Evolutionary conservation across 306 rosid species (phyloP).

Genomic region (Hippophae rhamnoides): DNA sequence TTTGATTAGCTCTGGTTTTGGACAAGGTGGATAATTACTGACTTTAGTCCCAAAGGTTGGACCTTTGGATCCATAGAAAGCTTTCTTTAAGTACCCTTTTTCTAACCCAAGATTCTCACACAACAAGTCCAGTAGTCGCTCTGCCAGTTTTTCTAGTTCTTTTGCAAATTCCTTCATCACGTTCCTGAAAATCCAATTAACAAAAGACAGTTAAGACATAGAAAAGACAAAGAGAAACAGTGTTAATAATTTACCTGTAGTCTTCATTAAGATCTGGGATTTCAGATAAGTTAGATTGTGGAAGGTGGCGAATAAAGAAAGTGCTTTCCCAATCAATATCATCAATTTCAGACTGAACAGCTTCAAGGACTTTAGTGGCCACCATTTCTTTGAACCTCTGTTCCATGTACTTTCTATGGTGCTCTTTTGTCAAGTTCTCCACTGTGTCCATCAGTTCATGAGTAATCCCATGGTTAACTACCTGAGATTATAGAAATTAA

Average conservation of each 20-base stretch:
- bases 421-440: conserved; percentile 81
- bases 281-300: conserved; percentile 55
- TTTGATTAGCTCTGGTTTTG: conserved; percentile 82
- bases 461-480: conserved; percentile 81
- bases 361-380: conserved; percentile 51
- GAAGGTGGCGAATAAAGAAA: conserved; percentile 86
- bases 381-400: conserved; percentile 81
- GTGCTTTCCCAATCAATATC: conserved; percentile 97
- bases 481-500: conserved; percentile 20
- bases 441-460: conserved; percentile 69
- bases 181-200: conserved; percentile 28
- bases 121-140: conserved; percentile 60
- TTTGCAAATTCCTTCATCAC: conserved; percentile 64
- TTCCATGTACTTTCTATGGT: conserved; percentile 78
- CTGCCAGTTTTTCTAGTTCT: conserved; percentile 74
- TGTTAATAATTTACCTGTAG: conserved; percentile 36
- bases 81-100: conserved; percentile 71
- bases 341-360: conserved; percentile 42
- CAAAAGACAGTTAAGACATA: no score
- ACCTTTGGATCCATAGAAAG: conserved; percentile 71
- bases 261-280: conserved; percentile 60
- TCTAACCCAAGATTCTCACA: conserved; percentile 92
- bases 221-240: no score
- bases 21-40: conserved; percentile 92
- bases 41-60: conserved; percentile 92